Percentiles rank a stretch among this genome's conserved stretches.
Conservation (phyloP, 495 filamentous ascomycete genomes). For the Lasiosphaeria hispida region DNA sequence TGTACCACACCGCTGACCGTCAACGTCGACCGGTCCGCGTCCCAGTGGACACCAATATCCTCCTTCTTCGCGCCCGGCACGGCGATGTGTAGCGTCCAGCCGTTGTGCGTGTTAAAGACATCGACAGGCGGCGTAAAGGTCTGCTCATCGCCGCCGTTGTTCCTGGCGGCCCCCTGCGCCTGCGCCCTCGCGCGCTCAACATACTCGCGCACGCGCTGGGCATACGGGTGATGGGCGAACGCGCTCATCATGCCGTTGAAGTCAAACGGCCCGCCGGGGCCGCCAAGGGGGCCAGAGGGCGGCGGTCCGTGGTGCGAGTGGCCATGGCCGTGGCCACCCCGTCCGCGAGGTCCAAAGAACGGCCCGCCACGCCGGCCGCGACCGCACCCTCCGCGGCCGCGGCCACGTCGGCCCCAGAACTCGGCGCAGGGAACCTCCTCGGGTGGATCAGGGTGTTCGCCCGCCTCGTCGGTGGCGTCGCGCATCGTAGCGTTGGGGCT, state of each 20-base stretch:
- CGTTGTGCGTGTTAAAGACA: constrained; percentile 63
- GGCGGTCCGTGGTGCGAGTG: neutral
- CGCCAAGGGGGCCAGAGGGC: constrained; percentile 19
- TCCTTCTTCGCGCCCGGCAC: constrained; percentile 75
- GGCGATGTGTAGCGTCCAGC: constrained; percentile 67
- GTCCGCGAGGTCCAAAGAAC: constrained; percentile 11
- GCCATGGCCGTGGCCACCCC: constrained; percentile 16
- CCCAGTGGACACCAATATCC: constrained; percentile 73
- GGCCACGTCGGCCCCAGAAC: neutral
- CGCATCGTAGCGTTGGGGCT: constrained; percentile 15
- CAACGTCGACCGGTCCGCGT: constrained; percentile 62
- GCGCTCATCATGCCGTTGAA: constrained; percentile 40
- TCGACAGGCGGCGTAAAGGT: constrained; percentile 67
- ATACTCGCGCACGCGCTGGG: constrained; percentile 39
- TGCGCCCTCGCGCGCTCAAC: constrained; percentile 24
- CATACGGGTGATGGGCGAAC: constrained; percentile 41
- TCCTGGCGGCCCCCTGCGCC: neutral
- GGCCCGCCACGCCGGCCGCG: constrained; percentile 11
- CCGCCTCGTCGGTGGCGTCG: constrained; percentile 19
- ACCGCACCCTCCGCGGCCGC: constrained; percentile 16
- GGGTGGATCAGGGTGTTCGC: constrained; percentile 25
- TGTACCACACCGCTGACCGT: constrained; percentile 68
- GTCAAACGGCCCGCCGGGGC: constrained; percentile 31
- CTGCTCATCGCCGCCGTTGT: constrained; percentile 7
- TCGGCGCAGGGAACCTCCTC: constrained; percentile 21